phyloP scores from a whole-genome alignment of 2,329 filamentous ascomycete genomes.

The Fusarium sp. region DNA sequence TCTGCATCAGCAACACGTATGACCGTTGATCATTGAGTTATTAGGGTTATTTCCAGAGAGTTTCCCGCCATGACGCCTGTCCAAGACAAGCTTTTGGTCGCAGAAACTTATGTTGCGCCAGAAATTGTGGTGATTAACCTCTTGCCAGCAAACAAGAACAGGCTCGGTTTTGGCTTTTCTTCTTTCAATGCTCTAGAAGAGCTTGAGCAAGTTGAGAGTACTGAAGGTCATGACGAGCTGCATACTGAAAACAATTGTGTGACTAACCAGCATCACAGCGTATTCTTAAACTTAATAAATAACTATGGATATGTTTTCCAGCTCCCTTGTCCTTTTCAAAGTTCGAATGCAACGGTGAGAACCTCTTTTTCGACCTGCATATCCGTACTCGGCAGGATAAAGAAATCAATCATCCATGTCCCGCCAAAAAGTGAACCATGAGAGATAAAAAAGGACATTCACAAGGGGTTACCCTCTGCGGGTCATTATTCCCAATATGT shows the following conservation, averaged over 20 bases:
- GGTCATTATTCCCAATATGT: slow-evolving; percentile 34
- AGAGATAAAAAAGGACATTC: slow-evolving; percentile 33
- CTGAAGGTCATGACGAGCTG: slow-evolving; percentile 1
- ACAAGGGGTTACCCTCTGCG: slow-evolving; percentile 30
- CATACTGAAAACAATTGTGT: neutral
- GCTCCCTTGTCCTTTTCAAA: slow-evolving; percentile 4
- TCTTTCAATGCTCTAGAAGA: neutral
- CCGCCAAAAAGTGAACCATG: neutral
- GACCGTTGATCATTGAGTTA: slow-evolving; percentile 19
- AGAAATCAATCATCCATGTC: slow-evolving; percentile 19
- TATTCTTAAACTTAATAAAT: too few relatives aligned
- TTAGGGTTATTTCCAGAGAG: neutral
- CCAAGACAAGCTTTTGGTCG: slow-evolving; percentile 28
- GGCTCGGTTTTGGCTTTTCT: neutral
- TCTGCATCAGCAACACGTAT: slow-evolving; percentile 15
- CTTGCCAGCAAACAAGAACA: neutral
- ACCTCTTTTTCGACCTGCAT: slow-evolving; percentile 13
- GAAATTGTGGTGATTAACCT: neutral
- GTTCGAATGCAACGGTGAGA: slow-evolving; percentile 4
- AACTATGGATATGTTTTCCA: neutral
- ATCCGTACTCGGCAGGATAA: neutral
- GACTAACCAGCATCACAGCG: neutral
- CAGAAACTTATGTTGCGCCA: slow-evolving; percentile 18
- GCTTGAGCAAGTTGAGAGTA: slow-evolving; percentile 1
- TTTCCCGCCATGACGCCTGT: neutral